phyloP scores from a whole-genome alignment of 345 rosid species.

The Hypericum perforatum region DNA sequence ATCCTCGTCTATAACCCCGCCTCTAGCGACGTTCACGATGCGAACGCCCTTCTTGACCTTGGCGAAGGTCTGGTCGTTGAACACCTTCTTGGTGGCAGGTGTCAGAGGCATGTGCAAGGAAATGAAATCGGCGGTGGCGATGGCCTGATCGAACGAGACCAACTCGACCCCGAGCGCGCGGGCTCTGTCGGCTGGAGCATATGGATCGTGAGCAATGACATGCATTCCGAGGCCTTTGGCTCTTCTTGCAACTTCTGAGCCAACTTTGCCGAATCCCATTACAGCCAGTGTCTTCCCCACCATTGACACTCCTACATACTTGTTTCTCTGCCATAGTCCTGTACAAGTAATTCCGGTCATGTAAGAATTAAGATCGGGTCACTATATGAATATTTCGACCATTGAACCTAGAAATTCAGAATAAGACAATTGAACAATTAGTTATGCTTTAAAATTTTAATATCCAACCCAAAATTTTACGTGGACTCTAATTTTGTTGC shows the following conservation, averaged over 20 bases:
- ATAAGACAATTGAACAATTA: too few relatives aligned
- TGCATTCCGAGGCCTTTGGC: conserved; percentile 85
- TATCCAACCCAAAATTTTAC: too few relatives aligned
- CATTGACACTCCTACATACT: conserved; percentile 69
- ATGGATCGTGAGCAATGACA: conserved; percentile 78
- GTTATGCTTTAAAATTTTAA: too few relatives aligned
- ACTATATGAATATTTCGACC: too few relatives aligned
- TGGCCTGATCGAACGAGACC: conserved; percentile 69
- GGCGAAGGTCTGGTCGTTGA: conserved; percentile 52
- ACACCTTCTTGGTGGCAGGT: conserved; percentile 43
- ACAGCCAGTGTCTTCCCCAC: conserved; percentile 76
- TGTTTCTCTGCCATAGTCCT: conserved; percentile 83
- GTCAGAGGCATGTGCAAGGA: conserved; percentile 84
- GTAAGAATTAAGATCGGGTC: too few relatives aligned
- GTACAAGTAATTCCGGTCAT: conserved; percentile 4
- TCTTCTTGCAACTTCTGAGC: conserved; percentile 75
- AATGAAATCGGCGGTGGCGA: conserved; percentile 58
- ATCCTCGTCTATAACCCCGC: conserved; percentile 82
- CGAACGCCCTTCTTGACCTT: conserved; percentile 78
- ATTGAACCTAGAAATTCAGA: too few relatives aligned
- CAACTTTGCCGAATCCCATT: conserved; percentile 89
- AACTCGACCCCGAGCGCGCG: conserved; percentile 70
- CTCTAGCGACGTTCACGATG: conserved; percentile 75
- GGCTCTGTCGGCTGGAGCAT: conserved; percentile 73
- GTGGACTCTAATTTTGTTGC: too few relatives aligned